phyloP scores from a whole-genome alignment of 2,329 filamentous ascomycete species.

The Simplicillium sp. region DNA sequence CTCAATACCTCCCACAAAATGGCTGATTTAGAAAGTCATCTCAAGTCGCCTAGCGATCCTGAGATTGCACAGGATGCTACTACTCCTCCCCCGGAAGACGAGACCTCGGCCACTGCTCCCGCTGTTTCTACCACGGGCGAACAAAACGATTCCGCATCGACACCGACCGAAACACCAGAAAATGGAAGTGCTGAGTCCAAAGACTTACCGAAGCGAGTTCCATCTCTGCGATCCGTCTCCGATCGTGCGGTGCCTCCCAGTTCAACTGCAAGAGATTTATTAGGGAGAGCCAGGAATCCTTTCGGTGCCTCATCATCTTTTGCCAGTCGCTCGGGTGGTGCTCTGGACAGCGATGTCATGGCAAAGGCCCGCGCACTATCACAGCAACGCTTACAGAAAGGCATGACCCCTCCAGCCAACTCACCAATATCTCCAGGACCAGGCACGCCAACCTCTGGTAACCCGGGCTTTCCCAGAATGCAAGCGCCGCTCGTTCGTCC shows the following conservation, averaged over 20 bases:
- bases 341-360: slow-evolving; percentile 31
- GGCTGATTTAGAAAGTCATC: too few relatives aligned
- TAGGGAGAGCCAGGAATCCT: slow-evolving; percentile 56
- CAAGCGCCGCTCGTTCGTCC: slow-evolving; percentile 32
- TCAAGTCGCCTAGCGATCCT: too few relatives aligned
- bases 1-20: too few relatives aligned
- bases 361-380: slow-evolving; percentile 38
- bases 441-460: slow-evolving; percentile 20
- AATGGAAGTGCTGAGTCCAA: slow-evolving; percentile 5
- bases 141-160: background rate
- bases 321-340: slow-evolving; percentile 17
- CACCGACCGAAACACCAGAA: background rate
- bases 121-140: too few relatives aligned
- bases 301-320: slow-evolving; percentile 27
- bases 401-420: slow-evolving; percentile 21
- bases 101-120: too few relatives aligned
- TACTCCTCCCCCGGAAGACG: too few relatives aligned
- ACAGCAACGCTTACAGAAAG: slow-evolving; percentile 34
- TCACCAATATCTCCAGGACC: slow-evolving; percentile 18
- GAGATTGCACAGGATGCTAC: too few relatives aligned
- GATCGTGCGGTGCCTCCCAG: slow-evolving; percentile 62
- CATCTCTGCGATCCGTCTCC: slow-evolving; percentile 50
- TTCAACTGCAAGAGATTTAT: slow-evolving; percentile 74
- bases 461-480: slow-evolving; percentile 33
- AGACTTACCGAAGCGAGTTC: slow-evolving; percentile 39